Evolutionary conservation across 2,329 filamentous ascomycete species (phyloP).

Genomic region (Fusarium pseudograminearum): DNA sequence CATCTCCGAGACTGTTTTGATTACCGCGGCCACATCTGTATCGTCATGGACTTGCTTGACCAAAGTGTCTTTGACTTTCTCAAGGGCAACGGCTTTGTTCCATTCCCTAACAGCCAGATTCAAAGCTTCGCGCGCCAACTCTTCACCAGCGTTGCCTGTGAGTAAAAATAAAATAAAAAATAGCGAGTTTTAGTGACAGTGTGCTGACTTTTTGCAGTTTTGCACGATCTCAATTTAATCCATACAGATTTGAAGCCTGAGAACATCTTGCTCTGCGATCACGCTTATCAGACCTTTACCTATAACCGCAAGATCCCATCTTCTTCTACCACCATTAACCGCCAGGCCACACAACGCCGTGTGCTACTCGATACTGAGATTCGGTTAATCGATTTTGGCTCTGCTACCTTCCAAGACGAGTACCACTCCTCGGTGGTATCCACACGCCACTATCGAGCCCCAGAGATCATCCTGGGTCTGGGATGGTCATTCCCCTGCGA

Average conservation of each 20-base stretch:
- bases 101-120: slow-evolving; percentile 98
- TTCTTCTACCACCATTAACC: slow-evolving; percentile 69
- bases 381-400: slow-evolving; percentile 77
- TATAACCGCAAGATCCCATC: slow-evolving; percentile 78
- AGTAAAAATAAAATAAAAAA: too few relatives aligned
- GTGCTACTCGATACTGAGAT: slow-evolving; percentile 78
- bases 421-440: slow-evolving; percentile 79
- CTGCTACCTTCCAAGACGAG: slow-evolving; percentile 78
- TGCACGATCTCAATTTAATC: slow-evolving; percentile 96
- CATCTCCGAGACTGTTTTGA: slow-evolving; percentile 97
- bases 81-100: slow-evolving; percentile 94
- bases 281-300: slow-evolving; percentile 75
- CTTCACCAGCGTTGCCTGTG: slow-evolving; percentile 98
- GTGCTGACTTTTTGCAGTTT: slow-evolving; percentile 66
- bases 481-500: slow-evolving; percentile 80
- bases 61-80: slow-evolving; percentile 99
- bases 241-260: slow-evolving; percentile 85
- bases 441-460: slow-evolving; percentile 76
- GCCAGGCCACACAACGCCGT: slow-evolving; percentile 72
- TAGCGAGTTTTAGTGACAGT: neutral
- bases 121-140: slow-evolving; percentile 96
- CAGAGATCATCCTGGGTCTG: slow-evolving; percentile 77
- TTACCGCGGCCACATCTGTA: slow-evolving; percentile 95
- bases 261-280: slow-evolving; percentile 76
- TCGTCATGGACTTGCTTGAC: slow-evolving; percentile 80